Percentiles rank a stretch among this genome's conserved stretches.
phyloP scores from a whole-genome alignment of 2,329 filamentous ascomycete species.

The Aureobasidium sp. region DNA sequence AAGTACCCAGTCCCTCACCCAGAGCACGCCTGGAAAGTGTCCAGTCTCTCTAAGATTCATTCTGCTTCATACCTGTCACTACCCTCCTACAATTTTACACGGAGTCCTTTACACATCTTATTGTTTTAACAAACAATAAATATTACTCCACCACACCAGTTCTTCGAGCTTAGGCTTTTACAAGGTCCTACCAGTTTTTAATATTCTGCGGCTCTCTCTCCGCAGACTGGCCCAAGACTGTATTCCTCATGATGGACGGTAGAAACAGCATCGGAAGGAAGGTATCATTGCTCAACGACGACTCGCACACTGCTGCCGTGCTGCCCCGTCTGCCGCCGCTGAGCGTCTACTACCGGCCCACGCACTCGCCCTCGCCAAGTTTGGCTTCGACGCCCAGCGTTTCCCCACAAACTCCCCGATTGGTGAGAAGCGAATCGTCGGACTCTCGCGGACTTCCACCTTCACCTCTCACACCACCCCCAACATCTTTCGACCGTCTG shows the following conservation, averaged over 20 bases:
- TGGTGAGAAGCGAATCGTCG: constrained; percentile 40
- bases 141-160: not conserved
- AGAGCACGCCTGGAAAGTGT: not conserved
- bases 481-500: constrained; percentile 24
- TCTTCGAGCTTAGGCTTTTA: not conserved
- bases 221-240: constrained; percentile 17
- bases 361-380: constrained; percentile 33
- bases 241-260: constrained; percentile 42
- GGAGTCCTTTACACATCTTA: not conserved
- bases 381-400: constrained; percentile 41
- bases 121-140: not conserved
- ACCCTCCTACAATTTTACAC: not conserved
- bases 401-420: constrained; percentile 40
- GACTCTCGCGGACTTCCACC: constrained; percentile 38
- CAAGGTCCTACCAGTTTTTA: not conserved
- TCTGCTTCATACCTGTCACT: not conserved
- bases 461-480: constrained; percentile 42
- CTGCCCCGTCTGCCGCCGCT: constrained; percentile 21
- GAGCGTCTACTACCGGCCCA: constrained; percentile 22
- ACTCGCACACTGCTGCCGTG: constrained; percentile 22
- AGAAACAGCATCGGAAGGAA: constrained; percentile 44
- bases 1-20: constrained; percentile 9
- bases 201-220: not conserved
- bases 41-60: not conserved
- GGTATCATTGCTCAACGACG: constrained; percentile 46